Evolutionary conservation across 345 rosid genomes (phyloP), one percentile per base, ranked within the genome.

Genomic region (Psidium guajava): DNA sequence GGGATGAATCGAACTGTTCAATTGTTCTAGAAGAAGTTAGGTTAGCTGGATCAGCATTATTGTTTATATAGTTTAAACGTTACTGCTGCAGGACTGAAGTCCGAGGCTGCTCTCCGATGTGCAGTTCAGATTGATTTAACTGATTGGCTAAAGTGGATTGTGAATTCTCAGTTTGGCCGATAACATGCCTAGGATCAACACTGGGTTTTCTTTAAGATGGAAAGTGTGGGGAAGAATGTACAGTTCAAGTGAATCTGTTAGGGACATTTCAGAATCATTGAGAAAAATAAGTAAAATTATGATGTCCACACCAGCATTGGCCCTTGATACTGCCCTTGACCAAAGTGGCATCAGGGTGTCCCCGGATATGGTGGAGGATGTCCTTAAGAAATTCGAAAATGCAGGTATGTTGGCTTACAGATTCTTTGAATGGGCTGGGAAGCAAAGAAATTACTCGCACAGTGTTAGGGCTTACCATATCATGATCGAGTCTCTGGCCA

Each of bases 371-470:
- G 98, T 89, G 11, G 98, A 95, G 88, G 87, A 89, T 84, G 93
- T 96, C 52, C 93, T 96, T 22, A 90, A 90, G 59, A 91, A 91
- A 84, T 94, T 93, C 40, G 90, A 89, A 89, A 95, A 96, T 89
- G 98, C 98, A n/a, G 99, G 99, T 82, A 90, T 94, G 91, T 83
- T 92, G 75, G 97, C 98, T 2, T 95, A 93, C 87, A 90, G 95
- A 18, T 95, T 96, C 91, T 96, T 96, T 36, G 93, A 94, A 36
- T 96, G 99, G 99, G 93, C 95, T n/a, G 98, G 91, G 88, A 95
- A 95, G 92, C 99, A 95, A 84, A 87, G 94, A 52, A 92, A 91
- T 85, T 95, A 92, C 85, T 87, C 87, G 40, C 98, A 93, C 82
- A 95, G 94, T 21, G 85, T 94, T 28, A 91, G 91, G 85, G 96